A percentile compares a stretch with the other conserved stretches of the same genome.
Evolutionary conservation across 208 protist genomes (phyloP).

Genomic region (Blastocrithidia nonstop): DNA sequence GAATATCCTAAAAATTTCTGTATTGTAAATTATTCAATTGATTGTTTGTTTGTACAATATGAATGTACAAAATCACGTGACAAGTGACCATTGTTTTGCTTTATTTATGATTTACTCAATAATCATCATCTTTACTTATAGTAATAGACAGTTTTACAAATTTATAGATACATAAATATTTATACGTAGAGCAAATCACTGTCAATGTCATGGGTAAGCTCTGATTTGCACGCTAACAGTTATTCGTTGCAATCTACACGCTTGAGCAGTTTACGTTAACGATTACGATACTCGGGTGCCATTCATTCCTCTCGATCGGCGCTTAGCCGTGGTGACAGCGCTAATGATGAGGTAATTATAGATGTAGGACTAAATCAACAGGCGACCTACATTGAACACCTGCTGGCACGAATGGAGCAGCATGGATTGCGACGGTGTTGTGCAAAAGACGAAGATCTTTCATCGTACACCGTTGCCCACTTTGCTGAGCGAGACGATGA

Average conservation of each 20-base stretch:
- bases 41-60: too few species aligned
- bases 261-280: slow-evolving; percentile 11
- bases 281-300: slow-evolving; percentile 27
- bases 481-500: neutral
- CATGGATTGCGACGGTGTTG: slow-evolving; percentile 64
- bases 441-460: slow-evolving; percentile 10
- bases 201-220: slow-evolving; percentile 1
- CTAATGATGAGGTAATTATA: slow-evolving; percentile 19
- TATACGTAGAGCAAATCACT: neutral
- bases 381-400: slow-evolving; percentile 40
- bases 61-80: too few species aligned
- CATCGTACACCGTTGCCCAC: slow-evolving; percentile 9
- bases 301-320: slow-evolving; percentile 41
- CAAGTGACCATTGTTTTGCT: too few species aligned
- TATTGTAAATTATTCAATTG: too few species aligned
- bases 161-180: too few species aligned
- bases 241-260: too few species aligned
- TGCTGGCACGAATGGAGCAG: slow-evolving; percentile 62
- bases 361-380: slow-evolving; percentile 42
- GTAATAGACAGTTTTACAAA: too few species aligned
- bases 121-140: too few species aligned
- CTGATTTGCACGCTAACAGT: neutral
- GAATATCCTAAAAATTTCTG: too few species aligned
- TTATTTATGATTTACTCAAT: too few species aligned
- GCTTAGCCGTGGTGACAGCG: slow-evolving; percentile 12